Evolutionary conservation across 2,329 filamentous ascomycete genomes (phyloP), one percentile per base, ranked within the genome.

Genomic region (Ceratocystis huliohia): DNA sequence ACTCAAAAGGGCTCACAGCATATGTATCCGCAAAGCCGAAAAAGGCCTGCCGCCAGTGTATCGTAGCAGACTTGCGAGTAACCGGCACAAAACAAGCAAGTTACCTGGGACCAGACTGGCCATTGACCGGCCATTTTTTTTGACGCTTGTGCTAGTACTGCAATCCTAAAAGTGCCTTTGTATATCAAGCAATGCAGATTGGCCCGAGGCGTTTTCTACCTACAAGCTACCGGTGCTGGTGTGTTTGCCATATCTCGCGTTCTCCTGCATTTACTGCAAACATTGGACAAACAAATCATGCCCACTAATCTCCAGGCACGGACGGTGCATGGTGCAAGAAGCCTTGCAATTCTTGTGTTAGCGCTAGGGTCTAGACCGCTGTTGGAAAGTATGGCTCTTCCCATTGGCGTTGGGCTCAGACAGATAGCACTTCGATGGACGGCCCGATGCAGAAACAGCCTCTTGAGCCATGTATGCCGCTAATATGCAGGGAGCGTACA

Each of bases 21-120:
- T 57, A 57, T 33, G 53, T 57, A 17, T 57, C 53, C 28, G 28
- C 25, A 30, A 57, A 17, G 17, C 53, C 15, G 28, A 57, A 57
- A 57, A 57, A 17, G 15, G 53, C 53, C 53, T 57, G 28, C 25
- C 53, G 53, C 53, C 28, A 57, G 53, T 57, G 53, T 57, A 57
- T 57, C 53, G 53, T 57, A 57, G 28, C 53, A 57, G 25, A 57
- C 53, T 33, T 57, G 53, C 53, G 28, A 57, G 53, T 57, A 57
- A 57, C 53, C 25, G 53, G 53, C 25, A 17, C 15, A n/a, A 33
- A 57, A 17, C 28, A 57, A 57, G 53, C 25, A 57, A 57, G 5
- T 57, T 33, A 25, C 20, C 48, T 57, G 25, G 53, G 28, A n/a
- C 53, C 13, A 57, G 33, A 22, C 25, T 30, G 15, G 33, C 28